Conservation (phyloP, 2,329 filamentous ascomycete genomes). For the Cladosporium sp. region DNA sequence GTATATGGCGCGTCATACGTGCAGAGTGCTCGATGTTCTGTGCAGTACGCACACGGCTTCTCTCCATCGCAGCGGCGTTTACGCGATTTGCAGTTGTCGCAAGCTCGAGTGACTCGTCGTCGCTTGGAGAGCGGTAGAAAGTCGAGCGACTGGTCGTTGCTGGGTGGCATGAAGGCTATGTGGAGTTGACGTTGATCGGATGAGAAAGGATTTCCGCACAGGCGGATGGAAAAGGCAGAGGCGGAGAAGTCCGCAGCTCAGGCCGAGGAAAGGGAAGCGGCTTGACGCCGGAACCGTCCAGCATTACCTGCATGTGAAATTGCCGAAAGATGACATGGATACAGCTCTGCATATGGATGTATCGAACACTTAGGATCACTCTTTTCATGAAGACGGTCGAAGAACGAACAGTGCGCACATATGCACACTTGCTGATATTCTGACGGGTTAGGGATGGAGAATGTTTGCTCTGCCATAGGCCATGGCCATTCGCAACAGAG, state of each 20-base stretch:
- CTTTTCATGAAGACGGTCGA: too few relatives aligned
- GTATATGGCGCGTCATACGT: conserved; percentile 50
- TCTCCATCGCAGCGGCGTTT: conserved; percentile 41
- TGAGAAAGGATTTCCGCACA: background rate
- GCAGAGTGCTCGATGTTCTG: conserved; percentile 33
- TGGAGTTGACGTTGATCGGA: background rate
- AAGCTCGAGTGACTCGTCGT: conserved; percentile 21
- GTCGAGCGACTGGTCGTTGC: background rate
- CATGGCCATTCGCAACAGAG: too few relatives aligned
- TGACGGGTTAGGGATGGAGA: too few relatives aligned
- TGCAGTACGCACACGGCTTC: conserved; percentile 38
- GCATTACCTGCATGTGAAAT: too few relatives aligned
- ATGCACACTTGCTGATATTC: too few relatives aligned
- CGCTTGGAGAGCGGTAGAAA: conserved; percentile 12
- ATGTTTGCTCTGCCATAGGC: too few relatives aligned
- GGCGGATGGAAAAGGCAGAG: background rate
- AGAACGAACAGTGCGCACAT: too few relatives aligned
- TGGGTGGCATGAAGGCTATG: background rate
- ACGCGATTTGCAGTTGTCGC: conserved; percentile 32
- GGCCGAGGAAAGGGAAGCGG: too few relatives aligned
- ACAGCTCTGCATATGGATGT: too few relatives aligned
- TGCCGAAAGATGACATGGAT: too few relatives aligned
- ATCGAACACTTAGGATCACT: too few relatives aligned
- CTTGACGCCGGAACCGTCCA: too few relatives aligned
- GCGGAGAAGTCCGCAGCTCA: background rate